Evolutionary conservation across 768 basidiomycete genomes (phyloP), one percentile per base, ranked within the genome.

Genomic region (Clavaria fumosa): DNA sequence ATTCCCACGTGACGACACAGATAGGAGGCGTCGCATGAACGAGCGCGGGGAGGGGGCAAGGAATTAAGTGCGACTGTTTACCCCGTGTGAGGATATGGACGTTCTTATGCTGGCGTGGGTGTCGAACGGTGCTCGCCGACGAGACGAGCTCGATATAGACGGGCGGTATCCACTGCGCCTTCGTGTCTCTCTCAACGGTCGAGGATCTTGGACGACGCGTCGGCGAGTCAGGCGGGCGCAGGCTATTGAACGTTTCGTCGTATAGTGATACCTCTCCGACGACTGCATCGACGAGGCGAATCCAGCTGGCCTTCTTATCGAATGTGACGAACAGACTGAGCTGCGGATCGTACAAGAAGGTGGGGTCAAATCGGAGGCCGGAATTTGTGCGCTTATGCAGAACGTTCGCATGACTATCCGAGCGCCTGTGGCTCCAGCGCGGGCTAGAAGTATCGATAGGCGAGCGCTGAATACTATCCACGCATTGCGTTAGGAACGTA

Each of bases 301-400:
- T 85, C 56, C 82, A 60, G n/a, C 75, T 71, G 2, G 83, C 83
- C 50, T 82, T 89, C 59, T 88, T 88, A 54, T 89, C 85, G 51
- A 89, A 89, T 17, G 76, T 60, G 40, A 83, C 72, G 50, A 86
- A 86, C n/a, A 89, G 58, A 46, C 72, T 74, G 49, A 82, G 70
- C 46, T 85, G 82, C 4, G 69, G 67, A 14, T 77, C 77, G 48
- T 81, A 80, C 39, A 61, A 61, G 42, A 64, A 11, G 53, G 40
- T 7, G 60, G 53, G 4, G 62, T 50, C n/a, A n/a, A n/a, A n/a
- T 15, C 24, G 9, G 14, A 53, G n/a, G n/a, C n/a, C 49, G 18
- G 49, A 55, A 40, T 74, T 69, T 27, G 64, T 62, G 12, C 59
- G 40, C 19, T 59, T 63, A n/a, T n/a, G n/a, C n/a, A n/a, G n/a